Evolutionary conservation across 371 early-diverging fungal species (phyloP), one percentile per base, ranked within the genome.

Genomic region (Encephalitozoon hellem): DNA sequence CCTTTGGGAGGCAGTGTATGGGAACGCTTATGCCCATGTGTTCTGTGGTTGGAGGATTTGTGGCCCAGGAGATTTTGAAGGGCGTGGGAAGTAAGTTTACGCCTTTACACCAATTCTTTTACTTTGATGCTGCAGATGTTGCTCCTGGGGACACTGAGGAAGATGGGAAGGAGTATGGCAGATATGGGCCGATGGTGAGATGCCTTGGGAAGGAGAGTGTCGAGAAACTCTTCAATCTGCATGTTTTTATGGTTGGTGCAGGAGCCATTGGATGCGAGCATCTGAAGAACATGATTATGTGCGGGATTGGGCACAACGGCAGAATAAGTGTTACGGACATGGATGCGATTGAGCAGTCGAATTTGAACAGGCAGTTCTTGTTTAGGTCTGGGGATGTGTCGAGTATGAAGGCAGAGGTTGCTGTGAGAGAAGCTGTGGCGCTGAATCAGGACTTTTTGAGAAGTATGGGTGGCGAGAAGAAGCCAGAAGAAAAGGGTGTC

Each of bases 231-330:
- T 88, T 89, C 21, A 90, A 93, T 82, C 86, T 89, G 45, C 89
- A 90, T 66, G 89, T 94, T 80, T 98, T 99, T 88, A 86, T 97
- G 41, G 96, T 98, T 41, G 99, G 99, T 63, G 91, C 98, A 51
- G 99, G 99, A 59, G 99, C 99, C 5, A 99, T 99, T 84, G 99
- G 99, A 64, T 99, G 99, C 87, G 99, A 99, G 86, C 95, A 97
- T 93, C 88, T 99, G 63, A 99, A 99, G 88, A 97, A 97, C 86
- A 94, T 95, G 91, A 92, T 93, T 28, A 90, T 97, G 93, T 92
- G 96, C 89, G 99, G 99, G 53, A 85, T 97, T 51, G 96, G 93
- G 28, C 86, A 89, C 8, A 84, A 90, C 12, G 96, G 96, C 21
- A 85, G 86, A 28, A 87, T 98, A 51, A 87, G 88, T 76, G 87